Evolutionary conservation across 208 protist species (phyloP).

Genomic region (Acanthamoeba rhysodes): DNA sequence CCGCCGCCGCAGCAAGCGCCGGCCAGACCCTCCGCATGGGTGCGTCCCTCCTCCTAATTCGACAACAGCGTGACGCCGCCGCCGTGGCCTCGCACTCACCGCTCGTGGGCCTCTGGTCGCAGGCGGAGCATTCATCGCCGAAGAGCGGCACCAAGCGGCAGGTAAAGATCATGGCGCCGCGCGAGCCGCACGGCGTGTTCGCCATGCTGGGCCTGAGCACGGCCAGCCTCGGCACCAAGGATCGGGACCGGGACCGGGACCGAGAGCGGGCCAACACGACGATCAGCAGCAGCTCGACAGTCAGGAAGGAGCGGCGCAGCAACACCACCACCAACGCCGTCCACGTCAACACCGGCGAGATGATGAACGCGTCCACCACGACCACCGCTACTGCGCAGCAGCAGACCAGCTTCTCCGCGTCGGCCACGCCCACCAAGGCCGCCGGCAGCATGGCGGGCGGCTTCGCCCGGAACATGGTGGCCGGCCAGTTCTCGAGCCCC

Average conservation of each 20-base stretch:
- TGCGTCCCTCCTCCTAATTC: neutral
- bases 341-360: neutral
- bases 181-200: neutral
- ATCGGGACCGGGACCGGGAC: neutral
- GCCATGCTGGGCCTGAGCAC: constrained; percentile 28
- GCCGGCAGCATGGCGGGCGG: neutral
- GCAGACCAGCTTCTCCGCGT: neutral
- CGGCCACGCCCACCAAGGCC: too few relatives aligned
- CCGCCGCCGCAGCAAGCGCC: neutral
- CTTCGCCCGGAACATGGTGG: neutral
- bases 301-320: neutral
- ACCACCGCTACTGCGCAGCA: neutral
- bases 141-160: constrained; percentile 18
- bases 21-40: neutral
- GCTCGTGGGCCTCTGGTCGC: too few relatives aligned
- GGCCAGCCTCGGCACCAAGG: neutral
- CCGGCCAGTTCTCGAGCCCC: neutral
- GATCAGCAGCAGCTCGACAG: neutral
- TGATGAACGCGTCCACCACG: neutral
- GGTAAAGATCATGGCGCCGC: neutral
- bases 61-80: too few relatives aligned
- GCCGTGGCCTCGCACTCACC: too few relatives aligned
- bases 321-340: neutral
- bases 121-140: neutral
- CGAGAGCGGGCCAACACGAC: neutral